Evolutionary conservation across 164 flowering plant genomes (phyloP).

Genomic region (Echeveria elegans): DNA sequence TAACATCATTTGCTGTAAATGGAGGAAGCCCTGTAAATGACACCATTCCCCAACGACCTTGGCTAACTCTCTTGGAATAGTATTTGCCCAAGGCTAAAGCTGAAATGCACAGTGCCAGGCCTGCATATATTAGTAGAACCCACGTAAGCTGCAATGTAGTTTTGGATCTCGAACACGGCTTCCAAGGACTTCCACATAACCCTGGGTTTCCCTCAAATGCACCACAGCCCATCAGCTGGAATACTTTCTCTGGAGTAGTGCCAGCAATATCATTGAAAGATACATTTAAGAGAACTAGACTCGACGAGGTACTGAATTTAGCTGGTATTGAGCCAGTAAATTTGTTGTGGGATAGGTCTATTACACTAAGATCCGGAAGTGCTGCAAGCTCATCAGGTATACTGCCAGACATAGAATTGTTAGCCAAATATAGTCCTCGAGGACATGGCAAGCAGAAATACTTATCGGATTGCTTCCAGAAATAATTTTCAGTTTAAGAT

Average conservation of each 20-base stretch:
- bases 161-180: slow-evolving; percentile 39
- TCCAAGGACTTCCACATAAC: slow-evolving; percentile 72
- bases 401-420: slow-evolving; percentile 44
- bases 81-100: slow-evolving; percentile 32
- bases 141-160: slow-evolving; percentile 34
- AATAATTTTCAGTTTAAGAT: slow-evolving; percentile 42
- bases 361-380: slow-evolving; percentile 21
- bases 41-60: slow-evolving; percentile 63
- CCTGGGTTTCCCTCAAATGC: slow-evolving; percentile 67
- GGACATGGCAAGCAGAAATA: slow-evolving; percentile 39
- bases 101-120: slow-evolving; percentile 27
- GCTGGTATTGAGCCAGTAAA: no score
- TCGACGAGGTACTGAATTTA: slow-evolving; percentile 41
- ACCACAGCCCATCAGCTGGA: slow-evolving; percentile 47
- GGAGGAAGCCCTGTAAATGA: slow-evolving; percentile 63
- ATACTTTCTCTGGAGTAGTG: slow-evolving; percentile 42
- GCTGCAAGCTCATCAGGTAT: slow-evolving; percentile 49
- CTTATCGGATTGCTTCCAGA: slow-evolving; percentile 46
- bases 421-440: slow-evolving; percentile 35
- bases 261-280: slow-evolving; percentile 78
- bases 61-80: slow-evolving; percentile 18
- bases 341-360: slow-evolving; percentile 58
- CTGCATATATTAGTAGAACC: slow-evolving; percentile 53
- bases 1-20: slow-evolving; percentile 68
- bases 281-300: slow-evolving; percentile 48